Conservation (phyloP, 495 filamentous ascomycete genomes). For the Echria macrotheca region DNA sequence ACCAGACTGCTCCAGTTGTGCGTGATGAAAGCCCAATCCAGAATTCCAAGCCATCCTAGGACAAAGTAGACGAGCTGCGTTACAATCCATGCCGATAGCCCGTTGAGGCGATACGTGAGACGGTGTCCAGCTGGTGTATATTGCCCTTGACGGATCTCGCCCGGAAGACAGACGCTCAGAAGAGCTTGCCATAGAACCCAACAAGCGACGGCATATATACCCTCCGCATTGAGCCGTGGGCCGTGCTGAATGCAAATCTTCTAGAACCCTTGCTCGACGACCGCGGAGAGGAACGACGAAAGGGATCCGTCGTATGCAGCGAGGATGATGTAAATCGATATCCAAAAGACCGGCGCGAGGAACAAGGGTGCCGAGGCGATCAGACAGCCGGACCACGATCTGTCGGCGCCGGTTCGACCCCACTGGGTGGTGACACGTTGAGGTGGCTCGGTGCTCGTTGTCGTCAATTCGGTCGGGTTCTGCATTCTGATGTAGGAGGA, state of each 20-base stretch:
- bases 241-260: not conserved
- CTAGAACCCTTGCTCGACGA: slow-evolving; percentile 5
- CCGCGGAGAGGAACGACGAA: not conserved
- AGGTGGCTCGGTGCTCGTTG: too few relatives aligned
- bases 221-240: not conserved
- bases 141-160: not conserved
- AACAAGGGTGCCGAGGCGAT: not conserved
- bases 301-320: not conserved
- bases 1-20: slow-evolving; percentile 40
- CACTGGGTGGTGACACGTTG: too few relatives aligned
- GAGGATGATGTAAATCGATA: not conserved
- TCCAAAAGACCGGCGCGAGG: not conserved
- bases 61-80: slow-evolving; percentile 30
- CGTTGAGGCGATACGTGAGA: slow-evolving; percentile 23
- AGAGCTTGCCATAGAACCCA: slow-evolving; percentile 19
- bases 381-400: not conserved
- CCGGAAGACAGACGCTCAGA: not conserved
- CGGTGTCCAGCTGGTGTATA: not conserved
- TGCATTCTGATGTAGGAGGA: too few relatives aligned
- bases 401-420: slow-evolving; percentile 1
- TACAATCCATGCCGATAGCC: slow-evolving; percentile 36
- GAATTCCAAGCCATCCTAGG: slow-evolving; percentile 19
- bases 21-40: slow-evolving; percentile 39
- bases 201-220: not conserved
- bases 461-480: too few relatives aligned